Evolutionary conservation across 208 protist genomes (phyloP).

Genomic region (Leishmania guyanensis): DNA sequence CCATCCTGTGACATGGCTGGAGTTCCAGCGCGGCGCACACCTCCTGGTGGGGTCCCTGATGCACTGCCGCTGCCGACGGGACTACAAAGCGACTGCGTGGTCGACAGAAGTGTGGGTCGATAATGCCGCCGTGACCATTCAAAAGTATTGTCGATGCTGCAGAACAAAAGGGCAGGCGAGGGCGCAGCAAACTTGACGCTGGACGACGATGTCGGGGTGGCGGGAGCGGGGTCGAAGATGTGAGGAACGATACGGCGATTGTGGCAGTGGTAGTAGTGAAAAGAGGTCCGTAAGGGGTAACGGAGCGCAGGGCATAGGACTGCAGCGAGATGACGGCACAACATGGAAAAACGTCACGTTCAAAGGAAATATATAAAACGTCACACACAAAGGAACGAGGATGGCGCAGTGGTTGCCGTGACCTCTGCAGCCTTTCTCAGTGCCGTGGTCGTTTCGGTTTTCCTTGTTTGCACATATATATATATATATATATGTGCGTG

Average conservation of each 20-base stretch:
- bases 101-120: neutral
- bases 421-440: neutral
- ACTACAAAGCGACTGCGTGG: neutral
- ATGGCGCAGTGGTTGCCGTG: neutral
- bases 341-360: conserved; percentile 12
- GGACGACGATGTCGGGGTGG: neutral
- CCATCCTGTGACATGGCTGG: conserved; percentile 18
- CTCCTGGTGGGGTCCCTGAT: neutral
- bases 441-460: neutral
- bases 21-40: neutral
- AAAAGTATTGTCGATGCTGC: neutral
- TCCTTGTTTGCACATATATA: neutral
- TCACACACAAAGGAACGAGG: neutral
- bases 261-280: neutral
- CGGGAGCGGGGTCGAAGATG: neutral
- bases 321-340: conserved; percentile 3
- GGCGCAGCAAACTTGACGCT: neutral
- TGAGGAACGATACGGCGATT: neutral
- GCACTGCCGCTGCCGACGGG: neutral
- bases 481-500: neutral
- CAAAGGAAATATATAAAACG: no score
- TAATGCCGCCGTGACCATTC: conserved; percentile 4
- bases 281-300: neutral
- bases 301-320: neutral
- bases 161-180: neutral